A percentile compares a stretch with the other conserved stretches of the same genome.
Evolutionary conservation across 768 basidiomycete genomes (phyloP).

Genomic region (Serendipita sp.): DNA sequence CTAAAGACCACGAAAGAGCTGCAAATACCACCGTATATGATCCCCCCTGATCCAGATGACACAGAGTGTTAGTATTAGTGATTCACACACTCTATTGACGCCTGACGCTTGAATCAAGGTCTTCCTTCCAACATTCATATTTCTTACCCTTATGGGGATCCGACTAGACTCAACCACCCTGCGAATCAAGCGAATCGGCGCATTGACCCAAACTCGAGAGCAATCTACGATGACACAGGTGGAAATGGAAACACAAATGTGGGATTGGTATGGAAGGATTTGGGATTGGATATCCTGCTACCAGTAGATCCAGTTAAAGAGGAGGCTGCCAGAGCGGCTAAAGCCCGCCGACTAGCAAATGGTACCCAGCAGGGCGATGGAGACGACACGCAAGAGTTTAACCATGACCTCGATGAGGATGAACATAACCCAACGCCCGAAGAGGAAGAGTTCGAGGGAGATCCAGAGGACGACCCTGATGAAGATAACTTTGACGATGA

Average conservation of each 20-base stretch:
- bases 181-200: conserved; percentile 49
- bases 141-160: conserved; percentile 83
- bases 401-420: conserved; percentile 7
- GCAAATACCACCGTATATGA: conserved; percentile 63
- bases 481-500: conserved; percentile 39
- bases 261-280: conserved; percentile 61
- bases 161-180: conserved; percentile 63
- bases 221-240: conserved; percentile 74
- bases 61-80: conserved; percentile 46
- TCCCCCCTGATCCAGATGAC: conserved; percentile 81
- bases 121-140: conserved; percentile 77
- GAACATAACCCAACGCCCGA: not conserved
- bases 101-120: conserved; percentile 27
- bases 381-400: conserved; percentile 2
- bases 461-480: conserved; percentile 34
- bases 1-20: too few species aligned
- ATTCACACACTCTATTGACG: not conserved
- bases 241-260: conserved; percentile 61
- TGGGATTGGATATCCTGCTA: conserved; percentile 58
- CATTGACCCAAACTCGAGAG: conserved; percentile 60
- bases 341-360: conserved; percentile 74
- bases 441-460: conserved; percentile 18
- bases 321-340: conserved; percentile 50
- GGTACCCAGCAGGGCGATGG: conserved; percentile 23
- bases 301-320: conserved; percentile 66